Conservation (phyloP, 441 rosid species). For the Gossypium gossypioides region DNA sequence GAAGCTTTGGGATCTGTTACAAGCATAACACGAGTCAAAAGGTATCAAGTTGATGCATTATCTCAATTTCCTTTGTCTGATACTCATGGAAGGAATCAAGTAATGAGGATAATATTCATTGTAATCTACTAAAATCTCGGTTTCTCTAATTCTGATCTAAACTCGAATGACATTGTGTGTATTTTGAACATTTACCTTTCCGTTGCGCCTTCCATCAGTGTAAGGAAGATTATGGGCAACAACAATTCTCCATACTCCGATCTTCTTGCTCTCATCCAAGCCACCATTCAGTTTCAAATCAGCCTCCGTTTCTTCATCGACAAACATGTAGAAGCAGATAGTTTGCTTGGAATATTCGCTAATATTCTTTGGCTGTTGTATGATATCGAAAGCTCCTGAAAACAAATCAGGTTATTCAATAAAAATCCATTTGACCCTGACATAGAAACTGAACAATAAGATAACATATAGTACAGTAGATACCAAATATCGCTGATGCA, state of each 20-base stretch:
- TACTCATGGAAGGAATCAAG: neutral
- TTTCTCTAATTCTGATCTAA: neutral
- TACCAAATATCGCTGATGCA: constrained; percentile 87
- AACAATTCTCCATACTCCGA: constrained; percentile 76
- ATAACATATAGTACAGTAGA: constrained; percentile 8
- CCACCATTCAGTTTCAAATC: constrained; percentile 50
- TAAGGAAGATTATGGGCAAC: constrained; percentile 73
- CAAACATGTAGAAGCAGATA: constrained; percentile 78
- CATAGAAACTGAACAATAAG: constrained; percentile 8
- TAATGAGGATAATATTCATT: neutral
- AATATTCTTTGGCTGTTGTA: constrained; percentile 70
- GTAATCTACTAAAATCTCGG: neutral
- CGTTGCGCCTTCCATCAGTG: constrained; percentile 69
- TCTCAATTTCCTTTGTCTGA: neutral
- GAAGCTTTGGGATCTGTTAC: constrained; percentile 75
- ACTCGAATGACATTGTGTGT: neutral
- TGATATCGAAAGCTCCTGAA: constrained; percentile 74
- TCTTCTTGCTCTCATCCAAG: constrained; percentile 37
- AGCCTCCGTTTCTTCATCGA: constrained; percentile 77
- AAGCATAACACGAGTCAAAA: constrained; percentile 18
- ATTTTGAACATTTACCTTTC: constrained; percentile 45
- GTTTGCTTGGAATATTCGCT: constrained; percentile 58
- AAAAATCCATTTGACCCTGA: constrained; percentile 13
- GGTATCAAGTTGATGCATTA: constrained; percentile 8
- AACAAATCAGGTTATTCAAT: constrained; percentile 13